These are phyloP conservation scores for Macrocystidia cucumis DNA, from an alignment of 1,284 basidiomycete species.

Conservation along the genomic window DNA sequence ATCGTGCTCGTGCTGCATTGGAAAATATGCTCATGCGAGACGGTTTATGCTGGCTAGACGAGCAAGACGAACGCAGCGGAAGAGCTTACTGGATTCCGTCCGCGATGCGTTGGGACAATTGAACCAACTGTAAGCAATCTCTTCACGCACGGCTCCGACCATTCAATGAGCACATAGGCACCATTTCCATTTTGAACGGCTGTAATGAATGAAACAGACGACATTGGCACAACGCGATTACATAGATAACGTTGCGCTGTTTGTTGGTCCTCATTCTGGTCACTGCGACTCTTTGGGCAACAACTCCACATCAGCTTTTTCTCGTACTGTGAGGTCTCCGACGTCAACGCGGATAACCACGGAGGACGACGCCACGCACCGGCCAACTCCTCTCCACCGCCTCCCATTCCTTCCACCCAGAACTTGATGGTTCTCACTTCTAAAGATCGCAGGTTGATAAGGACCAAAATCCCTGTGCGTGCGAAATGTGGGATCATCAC, in stretches of 20 bases:
- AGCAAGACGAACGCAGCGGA: conserved; percentile 62
- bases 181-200: no score
- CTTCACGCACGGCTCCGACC: no score
- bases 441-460: conserved; percentile 47
- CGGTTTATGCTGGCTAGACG: conserved; percentile 93
- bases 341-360: background rate
- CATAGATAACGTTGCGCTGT: no score
- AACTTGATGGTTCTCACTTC: conserved; percentile 40
- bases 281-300: no score
- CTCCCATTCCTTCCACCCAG: conserved; percentile 27
- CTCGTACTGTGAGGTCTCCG: conserved; percentile 10
- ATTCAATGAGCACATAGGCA: no score
- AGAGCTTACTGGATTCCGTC: conserved; percentile 78
- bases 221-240: conserved; percentile 17
- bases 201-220: conserved; percentile 19
- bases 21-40: conserved; percentile 88
- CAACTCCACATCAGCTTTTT: no score
- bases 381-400: conserved; percentile 21
- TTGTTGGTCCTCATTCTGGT: no score
- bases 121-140: no score
- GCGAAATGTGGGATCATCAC: conserved; percentile 84
- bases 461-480: conserved; percentile 51
- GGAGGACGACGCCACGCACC: background rate
- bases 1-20: conserved; percentile 71
- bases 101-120: conserved; percentile 76